Conservation (phyloP, 1,284 basidiomycete species). For the Ustilago tritici region DNA sequence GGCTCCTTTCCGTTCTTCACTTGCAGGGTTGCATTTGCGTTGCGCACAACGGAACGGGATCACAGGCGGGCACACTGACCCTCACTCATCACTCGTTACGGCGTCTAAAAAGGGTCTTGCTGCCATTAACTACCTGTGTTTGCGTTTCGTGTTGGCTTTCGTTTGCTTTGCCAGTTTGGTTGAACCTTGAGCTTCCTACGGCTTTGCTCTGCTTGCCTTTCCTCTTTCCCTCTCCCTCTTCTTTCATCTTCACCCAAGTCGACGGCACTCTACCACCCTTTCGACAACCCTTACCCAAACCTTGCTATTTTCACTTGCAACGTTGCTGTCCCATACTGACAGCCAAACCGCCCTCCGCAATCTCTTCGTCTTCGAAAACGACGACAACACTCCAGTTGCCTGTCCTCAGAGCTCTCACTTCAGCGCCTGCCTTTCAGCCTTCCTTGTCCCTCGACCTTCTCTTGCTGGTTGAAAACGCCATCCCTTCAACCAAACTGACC, state of each 20-base stretch:
- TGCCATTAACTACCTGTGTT: not conserved
- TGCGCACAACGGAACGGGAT: slow-evolving; percentile 8
- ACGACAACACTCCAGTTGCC: not conserved
- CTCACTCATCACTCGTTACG: not conserved
- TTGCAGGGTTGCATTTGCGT: not conserved
- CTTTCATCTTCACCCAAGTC: not conserved
- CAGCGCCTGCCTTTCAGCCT: not conserved
- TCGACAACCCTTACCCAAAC: not conserved
- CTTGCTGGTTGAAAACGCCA: not conserved
- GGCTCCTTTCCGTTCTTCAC: not conserved
- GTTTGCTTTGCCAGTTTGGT: slow-evolving; percentile 8
- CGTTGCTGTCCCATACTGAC: not conserved
- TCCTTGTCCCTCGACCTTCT: slow-evolving; percentile 6
- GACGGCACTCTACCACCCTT: not conserved
- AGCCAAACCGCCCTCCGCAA: too few species aligned
- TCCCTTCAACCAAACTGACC: not conserved
- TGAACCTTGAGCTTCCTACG: slow-evolving; percentile 27
- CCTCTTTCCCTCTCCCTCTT: slow-evolving; percentile 1
- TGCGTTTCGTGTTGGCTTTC: not conserved
- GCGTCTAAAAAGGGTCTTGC: slow-evolving; percentile 15
- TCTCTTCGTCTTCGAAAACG: not conserved
- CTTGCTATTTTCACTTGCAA: not conserved
- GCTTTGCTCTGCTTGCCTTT: not conserved
- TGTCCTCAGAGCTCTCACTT: not conserved
- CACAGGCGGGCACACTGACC: slow-evolving; percentile 8